phyloP scores from a whole-genome alignment of 352 stramenopile species.

The Saprolegnia diclina region DNA sequence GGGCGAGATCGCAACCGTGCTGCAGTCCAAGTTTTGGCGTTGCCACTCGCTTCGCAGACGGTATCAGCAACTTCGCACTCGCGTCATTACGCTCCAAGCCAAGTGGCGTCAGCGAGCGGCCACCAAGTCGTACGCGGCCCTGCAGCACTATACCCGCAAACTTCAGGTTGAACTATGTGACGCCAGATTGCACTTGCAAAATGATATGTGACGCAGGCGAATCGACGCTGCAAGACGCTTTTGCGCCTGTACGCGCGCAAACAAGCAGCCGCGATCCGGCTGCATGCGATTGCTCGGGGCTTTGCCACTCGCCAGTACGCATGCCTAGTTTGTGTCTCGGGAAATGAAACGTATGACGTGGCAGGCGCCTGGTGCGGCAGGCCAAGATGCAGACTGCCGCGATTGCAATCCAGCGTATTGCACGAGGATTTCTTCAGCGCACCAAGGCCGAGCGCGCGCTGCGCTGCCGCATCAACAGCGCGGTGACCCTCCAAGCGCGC shows the following conservation, averaged over 20 bases:
- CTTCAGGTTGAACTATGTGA: too few species aligned
- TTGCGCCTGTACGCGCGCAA: conserved; percentile 39
- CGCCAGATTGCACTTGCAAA: neutral
- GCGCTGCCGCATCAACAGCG: neutral
- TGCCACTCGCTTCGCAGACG: conserved; percentile 34
- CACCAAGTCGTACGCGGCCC: conserved; percentile 15
- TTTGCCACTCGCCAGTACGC: conserved; percentile 20
- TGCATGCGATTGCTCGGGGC: conserved; percentile 43
- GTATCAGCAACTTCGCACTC: conserved; percentile 40
- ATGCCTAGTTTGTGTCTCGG: neutral
- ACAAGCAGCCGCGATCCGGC: conserved; percentile 50
- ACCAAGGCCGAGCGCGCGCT: neutral
- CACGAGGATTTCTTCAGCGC: conserved; percentile 13
- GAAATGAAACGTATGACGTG: neutral
- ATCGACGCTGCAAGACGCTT: neutral
- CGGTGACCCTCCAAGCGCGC: conserved; percentile 15
- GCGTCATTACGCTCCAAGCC: conserved; percentile 41
- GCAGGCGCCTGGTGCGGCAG: conserved; percentile 9
- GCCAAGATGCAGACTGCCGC: conserved; percentile 2
- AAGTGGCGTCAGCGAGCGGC: conserved; percentile 44
- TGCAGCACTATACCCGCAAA: conserved; percentile 26
- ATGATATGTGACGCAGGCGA: conserved; percentile 7
- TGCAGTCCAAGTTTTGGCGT: conserved; percentile 53
- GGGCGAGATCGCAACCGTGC: conserved; percentile 39
- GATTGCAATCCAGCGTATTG: conserved; percentile 12